Evolutionary conservation across 371 early-diverging fungal genomes (phyloP), one percentile per base, ranked within the genome.

Genomic region (Mucor lusitanicus): DNA sequence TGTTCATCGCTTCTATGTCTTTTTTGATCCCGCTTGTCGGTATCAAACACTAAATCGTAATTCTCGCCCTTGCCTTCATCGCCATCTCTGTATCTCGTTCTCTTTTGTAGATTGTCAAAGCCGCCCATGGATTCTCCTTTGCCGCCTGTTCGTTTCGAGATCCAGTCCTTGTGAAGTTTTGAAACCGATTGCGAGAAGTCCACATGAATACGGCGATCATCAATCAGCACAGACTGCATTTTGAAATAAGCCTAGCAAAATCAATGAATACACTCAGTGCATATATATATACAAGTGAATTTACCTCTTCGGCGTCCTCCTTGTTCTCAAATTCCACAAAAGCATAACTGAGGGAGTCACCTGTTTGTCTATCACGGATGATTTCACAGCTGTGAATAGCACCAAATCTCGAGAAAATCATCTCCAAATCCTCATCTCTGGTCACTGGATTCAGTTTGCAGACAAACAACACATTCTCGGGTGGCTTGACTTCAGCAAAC

Each of bases 111-210:
- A 75, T 85, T 80, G 72, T 80, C 72, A 56, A 77, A 71, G 42
- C 79, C 78, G 59, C 88, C 89, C 64, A 87, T 82, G 48, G 80
- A 80, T 53, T 85, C 83, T 8, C 61, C 69, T 15, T 54, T 74
- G 23, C 69, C 79, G 54, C 67, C 74, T 70, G 80, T 74, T 32
- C 87, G 78, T 58, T 82, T 82, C 19, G 79, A 63, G 21, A 91
- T 79, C 92, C 92, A 92, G 48, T 86, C 88, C 56, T 85, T 84
- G 70, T 93, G 93, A 19, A 96, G 79, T 61, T 93, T 93, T 39
- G 92, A 90, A 1, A 98, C 99, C 30, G 93, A 93, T 81, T 99
- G 99, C 21, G 98, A 97, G 72, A 99, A 99, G 75, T 99, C 99
- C 15, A 99, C 97, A 72, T 96, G 94, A 44, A 99, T 97, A 40